phyloP scores from a whole-genome alignment of 306 rosid genomes.

The Corylus avellana region DNA sequence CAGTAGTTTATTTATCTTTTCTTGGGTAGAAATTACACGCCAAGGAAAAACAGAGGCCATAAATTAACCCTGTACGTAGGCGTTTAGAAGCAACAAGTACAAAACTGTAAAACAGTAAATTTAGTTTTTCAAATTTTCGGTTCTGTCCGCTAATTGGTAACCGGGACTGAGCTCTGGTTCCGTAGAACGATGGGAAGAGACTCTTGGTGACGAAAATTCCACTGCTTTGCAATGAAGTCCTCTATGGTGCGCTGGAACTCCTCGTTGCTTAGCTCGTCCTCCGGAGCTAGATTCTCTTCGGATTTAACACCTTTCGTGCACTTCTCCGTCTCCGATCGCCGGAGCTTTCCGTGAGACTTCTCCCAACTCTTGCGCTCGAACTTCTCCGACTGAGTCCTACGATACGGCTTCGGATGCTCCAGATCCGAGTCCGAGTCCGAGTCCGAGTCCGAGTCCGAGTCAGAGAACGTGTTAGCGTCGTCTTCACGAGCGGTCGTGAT shows the following conservation, averaged over 20 bases:
- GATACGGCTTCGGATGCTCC: constrained; percentile 20
- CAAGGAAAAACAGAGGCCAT: neutral
- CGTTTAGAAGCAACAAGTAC: neutral
- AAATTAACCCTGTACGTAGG: neutral
- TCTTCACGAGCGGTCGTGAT: neutral
- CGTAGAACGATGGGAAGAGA: constrained; percentile 47
- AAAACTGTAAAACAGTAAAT: neutral
- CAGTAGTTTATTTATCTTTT: neutral
- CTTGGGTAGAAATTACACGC: neutral
- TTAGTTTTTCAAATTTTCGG: neutral
- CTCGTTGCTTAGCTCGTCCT: constrained; percentile 68
- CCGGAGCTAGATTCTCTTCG: constrained; percentile 26
- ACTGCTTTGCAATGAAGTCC: constrained; percentile 73
- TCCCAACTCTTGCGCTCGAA: constrained; percentile 9
- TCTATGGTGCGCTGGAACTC: constrained; percentile 78
- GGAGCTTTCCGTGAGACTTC: constrained; percentile 24
- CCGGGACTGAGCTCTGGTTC: constrained; percentile 13
- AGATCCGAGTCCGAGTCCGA: constrained; percentile 1
- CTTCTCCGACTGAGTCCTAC: constrained; percentile 54
- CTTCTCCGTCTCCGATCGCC: constrained; percentile 62
- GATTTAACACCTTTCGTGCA: constrained; percentile 12
- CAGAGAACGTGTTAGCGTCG: constrained; percentile 15
- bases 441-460: neutral
- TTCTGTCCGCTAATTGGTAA: constrained; percentile 1
- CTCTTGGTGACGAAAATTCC: constrained; percentile 65